Conservation (phyloP, 345 rosid species). For the Ceriops tagal region DNA sequence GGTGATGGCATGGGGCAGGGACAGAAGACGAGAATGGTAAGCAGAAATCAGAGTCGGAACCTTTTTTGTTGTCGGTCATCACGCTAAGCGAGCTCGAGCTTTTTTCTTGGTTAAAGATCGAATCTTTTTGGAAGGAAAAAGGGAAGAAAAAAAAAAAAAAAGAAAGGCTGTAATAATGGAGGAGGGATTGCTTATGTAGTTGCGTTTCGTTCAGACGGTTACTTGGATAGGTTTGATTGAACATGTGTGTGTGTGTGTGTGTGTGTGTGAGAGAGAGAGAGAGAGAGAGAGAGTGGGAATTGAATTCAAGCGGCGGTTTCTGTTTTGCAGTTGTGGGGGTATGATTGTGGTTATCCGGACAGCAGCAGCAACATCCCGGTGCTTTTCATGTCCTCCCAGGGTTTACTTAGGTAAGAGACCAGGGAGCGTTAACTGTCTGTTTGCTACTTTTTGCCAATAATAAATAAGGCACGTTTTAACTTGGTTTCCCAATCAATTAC, state of each 20-base stretch:
- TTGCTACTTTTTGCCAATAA: too few species aligned
- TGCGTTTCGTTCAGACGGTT: not conserved
- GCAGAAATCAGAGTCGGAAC: slow-evolving; percentile 14
- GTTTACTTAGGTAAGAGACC: too few species aligned
- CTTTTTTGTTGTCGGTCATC: slow-evolving; percentile 8
- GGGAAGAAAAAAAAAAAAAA: not conserved
- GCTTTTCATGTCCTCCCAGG: not conserved
- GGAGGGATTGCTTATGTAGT: slow-evolving; percentile 14
- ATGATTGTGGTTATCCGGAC: slow-evolving; percentile 1
- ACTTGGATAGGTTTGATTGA: too few species aligned
- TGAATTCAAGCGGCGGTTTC: not conserved
- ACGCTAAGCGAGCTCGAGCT: not conserved
- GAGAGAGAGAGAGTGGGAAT: not conserved
- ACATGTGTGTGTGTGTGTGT: not conserved
- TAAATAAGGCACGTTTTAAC: too few species aligned
- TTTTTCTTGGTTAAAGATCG: not conserved
- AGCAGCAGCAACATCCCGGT: not conserved
- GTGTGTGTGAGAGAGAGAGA: not conserved
- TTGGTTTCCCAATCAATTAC: too few species aligned
- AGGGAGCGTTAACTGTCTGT: too few species aligned
- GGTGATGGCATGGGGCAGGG: slow-evolving; percentile 20
- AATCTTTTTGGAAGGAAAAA: not conserved
- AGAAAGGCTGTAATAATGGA: not conserved
- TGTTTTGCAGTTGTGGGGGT: not conserved
- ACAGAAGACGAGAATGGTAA: slow-evolving; percentile 27